Base-by-base conservation (phyloP, 2,329 filamentous ascomycete species). In the Leptographium flavum region DNA sequence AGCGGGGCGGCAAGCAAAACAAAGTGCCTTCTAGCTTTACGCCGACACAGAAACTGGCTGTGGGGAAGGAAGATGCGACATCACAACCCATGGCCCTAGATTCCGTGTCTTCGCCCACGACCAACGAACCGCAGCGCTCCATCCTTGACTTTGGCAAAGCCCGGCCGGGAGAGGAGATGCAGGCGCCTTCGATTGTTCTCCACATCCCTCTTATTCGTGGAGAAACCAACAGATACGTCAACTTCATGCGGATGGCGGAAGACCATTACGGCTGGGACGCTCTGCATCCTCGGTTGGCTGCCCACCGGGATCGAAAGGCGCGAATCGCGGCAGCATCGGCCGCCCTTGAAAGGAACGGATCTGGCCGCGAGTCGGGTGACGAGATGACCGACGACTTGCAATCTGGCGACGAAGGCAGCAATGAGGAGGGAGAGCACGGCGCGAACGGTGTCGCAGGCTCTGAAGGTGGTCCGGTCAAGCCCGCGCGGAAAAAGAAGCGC, bases 211-310 rank as follows among this genome's bases (percentile, higher is more conserved):
- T 98, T 33, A 31, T 49, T 14, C 76, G 81, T 5, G 85, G 87
- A 35, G 79, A 85, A 54, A 82, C 77, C 31, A 94, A 94, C 60
- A 87, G 90, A 53, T 90, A 93, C 49, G 79, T 98, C 64, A 96
- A 96, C 61, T 95, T 96, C 53, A 88, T 90, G 56, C 85, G 87
- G 38, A 72, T 96, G 63, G 92, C 93, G 11, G 87, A 94, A 62
- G 87, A 93, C 51, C 83, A 82, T 50, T 96, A 95, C 60, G 92
- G 92, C 22, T 94, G 90, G 71, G 87, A 93, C 50, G 92, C 90
- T 0, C 71, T 96, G 31, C 88, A 96, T 59, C 92, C 92, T 27
- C 83, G 88, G 8, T 73, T 93, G 27, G 92, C 92, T 2, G 88
- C 88, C 28, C 86, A 92, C 52, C 81, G 85, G 51, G 87, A 93